Evolutionary conservation across 1,284 basidiomycete species (phyloP).

Genomic region (Tilletia caries): DNA sequence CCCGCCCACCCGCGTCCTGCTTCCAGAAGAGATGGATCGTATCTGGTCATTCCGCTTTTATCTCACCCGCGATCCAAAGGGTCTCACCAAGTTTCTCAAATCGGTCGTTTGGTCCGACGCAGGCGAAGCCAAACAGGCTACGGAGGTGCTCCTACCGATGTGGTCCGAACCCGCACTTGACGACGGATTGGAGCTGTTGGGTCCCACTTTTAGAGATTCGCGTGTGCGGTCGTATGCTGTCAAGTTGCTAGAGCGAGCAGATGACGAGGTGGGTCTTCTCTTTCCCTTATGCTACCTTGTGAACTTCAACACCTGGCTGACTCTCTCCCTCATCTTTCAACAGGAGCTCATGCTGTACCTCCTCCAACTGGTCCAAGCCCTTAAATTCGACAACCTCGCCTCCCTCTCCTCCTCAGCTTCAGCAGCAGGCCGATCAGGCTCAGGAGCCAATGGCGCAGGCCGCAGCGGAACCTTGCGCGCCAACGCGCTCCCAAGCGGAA

Average conservation of each 20-base stretch:
- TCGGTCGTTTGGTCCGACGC: conserved; percentile 96
- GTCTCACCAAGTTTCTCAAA: conserved; percentile 95
- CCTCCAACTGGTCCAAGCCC: conserved; percentile 91
- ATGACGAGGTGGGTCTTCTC: conserved; percentile 73
- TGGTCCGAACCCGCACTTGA: conserved; percentile 97
- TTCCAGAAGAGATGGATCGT: conserved; percentile 87
- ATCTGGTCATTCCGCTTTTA: conserved; percentile 99
- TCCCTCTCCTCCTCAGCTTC: not conserved
- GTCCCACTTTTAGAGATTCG: conserved; percentile 79
- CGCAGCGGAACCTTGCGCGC: not conserved
- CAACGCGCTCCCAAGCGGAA: conserved; percentile 34
- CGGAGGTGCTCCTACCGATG: conserved; percentile 88
- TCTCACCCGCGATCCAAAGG: conserved; percentile 77
- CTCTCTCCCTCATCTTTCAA: not conserved
- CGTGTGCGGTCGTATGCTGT: conserved; percentile 92
- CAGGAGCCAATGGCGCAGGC: not conserved
- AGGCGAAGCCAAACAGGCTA: conserved; percentile 93
- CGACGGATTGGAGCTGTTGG: conserved; percentile 90
- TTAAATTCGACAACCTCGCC: conserved; percentile 62
- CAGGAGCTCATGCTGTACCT: conserved; percentile 90
- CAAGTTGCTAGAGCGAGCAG: conserved; percentile 79
- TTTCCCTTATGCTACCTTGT: not conserved
- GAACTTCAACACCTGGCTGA: not conserved
- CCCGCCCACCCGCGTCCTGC: conserved; percentile 81
- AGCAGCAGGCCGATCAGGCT: not conserved